Conservation (phyloP, 495 filamentous ascomycete genomes). For the Xylaria acuta region DNA sequence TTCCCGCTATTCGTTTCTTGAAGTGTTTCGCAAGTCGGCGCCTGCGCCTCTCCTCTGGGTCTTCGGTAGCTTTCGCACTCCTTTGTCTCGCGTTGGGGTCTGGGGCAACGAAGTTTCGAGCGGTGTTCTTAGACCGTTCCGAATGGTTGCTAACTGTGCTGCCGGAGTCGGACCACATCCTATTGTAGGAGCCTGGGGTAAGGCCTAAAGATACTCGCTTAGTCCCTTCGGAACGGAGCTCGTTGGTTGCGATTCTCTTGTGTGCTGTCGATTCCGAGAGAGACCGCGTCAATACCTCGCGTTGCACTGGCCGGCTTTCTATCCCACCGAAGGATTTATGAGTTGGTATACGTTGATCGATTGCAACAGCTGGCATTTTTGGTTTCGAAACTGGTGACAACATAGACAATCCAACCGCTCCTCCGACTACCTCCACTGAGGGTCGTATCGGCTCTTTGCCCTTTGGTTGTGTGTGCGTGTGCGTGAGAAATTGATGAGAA, state of each 20-base stretch:
- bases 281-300: conserved; percentile 25
- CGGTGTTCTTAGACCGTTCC: conserved; percentile 4
- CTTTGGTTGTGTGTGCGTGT: neutral
- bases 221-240: conserved; percentile 13
- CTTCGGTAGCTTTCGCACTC: conserved; percentile 17
- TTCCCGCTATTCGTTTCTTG: conserved; percentile 24
- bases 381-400: neutral
- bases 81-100: conserved; percentile 3
- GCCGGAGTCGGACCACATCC: conserved; percentile 16
- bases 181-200: neutral
- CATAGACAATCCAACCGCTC: neutral
- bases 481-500: neutral
- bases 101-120: conserved; percentile 20
- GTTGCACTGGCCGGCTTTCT: conserved; percentile 23
- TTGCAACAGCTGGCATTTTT: neutral
- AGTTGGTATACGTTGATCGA: neutral
- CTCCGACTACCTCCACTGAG: neutral
- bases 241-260: conserved; percentile 34
- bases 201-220: conserved; percentile 30
- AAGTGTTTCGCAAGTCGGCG: conserved; percentile 25
- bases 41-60: conserved; percentile 28
- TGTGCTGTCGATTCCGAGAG: conserved; percentile 27
- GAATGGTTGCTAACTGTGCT: conserved; percentile 19
- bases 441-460: conserved; percentile 2
- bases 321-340: conserved; percentile 28